Percentiles rank a stretch among this genome's conserved stretches.
Evolutionary conservation across 352 stramenopile species (phyloP).

Genomic region (Phytopythium oedochilum): DNA sequence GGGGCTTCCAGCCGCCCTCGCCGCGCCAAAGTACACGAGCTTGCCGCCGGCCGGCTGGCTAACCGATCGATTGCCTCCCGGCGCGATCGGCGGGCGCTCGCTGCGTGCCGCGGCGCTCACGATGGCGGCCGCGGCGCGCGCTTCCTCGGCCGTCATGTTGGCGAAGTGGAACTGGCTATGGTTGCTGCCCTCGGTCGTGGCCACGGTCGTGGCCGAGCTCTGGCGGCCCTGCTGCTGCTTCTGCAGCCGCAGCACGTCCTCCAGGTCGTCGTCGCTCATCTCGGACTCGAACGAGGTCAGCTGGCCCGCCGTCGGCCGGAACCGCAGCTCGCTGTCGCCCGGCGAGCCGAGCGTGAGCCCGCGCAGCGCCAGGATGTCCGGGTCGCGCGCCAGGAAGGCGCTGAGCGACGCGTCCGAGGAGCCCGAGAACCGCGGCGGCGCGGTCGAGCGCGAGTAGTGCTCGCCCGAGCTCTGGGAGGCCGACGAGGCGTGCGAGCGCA

Average conservation of each 20-base stretch:
- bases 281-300: constrained; percentile 8
- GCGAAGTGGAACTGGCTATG: constrained; percentile 23
- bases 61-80: too few species aligned
- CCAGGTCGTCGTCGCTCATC: constrained; percentile 4
- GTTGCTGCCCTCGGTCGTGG: constrained; percentile 22
- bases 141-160: constrained; percentile 20
- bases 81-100: neutral
- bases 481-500: constrained; percentile 14
- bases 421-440: constrained; percentile 28
- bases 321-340: constrained; percentile 9
- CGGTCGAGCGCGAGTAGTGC: constrained; percentile 16
- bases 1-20: too few species aligned
- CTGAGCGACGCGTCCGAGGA: constrained; percentile 28
- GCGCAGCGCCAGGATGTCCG: constrained; percentile 46
- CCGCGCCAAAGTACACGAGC: constrained; percentile 1
- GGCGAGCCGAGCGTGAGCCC: constrained; percentile 29
- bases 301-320: neutral
- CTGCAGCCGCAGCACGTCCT: constrained; percentile 9
- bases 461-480: constrained; percentile 12
- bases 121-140: constrained; percentile 9
- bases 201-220: constrained; percentile 18
- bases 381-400: constrained; percentile 39
- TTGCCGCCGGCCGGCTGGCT: constrained; percentile 3
- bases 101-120: constrained; percentile 2
- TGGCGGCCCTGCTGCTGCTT: constrained; percentile 11